Evolutionary conservation across 1,139 yeast genomes (phyloP).

Genomic region (Pichia sp.): DNA sequence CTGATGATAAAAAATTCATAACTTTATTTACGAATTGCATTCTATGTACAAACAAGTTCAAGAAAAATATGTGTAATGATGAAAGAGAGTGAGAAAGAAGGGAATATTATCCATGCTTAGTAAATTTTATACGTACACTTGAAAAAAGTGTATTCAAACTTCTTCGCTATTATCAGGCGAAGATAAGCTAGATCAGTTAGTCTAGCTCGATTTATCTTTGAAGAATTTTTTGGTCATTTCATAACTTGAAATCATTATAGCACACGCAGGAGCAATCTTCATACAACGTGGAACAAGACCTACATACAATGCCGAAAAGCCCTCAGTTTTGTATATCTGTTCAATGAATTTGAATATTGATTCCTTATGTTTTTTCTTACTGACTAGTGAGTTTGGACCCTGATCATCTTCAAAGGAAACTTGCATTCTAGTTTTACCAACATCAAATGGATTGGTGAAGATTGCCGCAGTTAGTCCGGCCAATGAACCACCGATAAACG

Average conservation of each 20-base stretch:
- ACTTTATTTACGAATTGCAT: background rate
- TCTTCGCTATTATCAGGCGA: background rate
- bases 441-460: constrained; percentile 91
- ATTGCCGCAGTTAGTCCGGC: constrained; percentile 86
- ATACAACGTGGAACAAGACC: constrained; percentile 83
- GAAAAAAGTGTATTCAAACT: background rate
- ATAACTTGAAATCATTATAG: constrained; percentile 95
- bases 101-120: constrained; percentile 5
- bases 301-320: constrained; percentile 69
- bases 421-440: constrained; percentile 91
- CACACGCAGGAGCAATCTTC: constrained; percentile 96
- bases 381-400: constrained; percentile 15
- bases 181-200: background rate
- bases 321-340: constrained; percentile 66
- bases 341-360: constrained; percentile 65
- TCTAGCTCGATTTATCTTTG: constrained; percentile 21
- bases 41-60: constrained; percentile 1
- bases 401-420: constrained; percentile 38
- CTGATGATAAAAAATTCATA: background rate
- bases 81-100: background rate
- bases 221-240: constrained; percentile 79
- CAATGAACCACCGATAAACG: constrained; percentile 78
- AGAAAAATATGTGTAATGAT: background rate
- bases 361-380: constrained; percentile 19
- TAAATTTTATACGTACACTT: constrained; percentile 1